These are phyloP conservation scores for Cladophialophora yegresii DNA, from an alignment of 2,329 filamentous ascomycete genomes.

Conservation along the genomic window DNA sequence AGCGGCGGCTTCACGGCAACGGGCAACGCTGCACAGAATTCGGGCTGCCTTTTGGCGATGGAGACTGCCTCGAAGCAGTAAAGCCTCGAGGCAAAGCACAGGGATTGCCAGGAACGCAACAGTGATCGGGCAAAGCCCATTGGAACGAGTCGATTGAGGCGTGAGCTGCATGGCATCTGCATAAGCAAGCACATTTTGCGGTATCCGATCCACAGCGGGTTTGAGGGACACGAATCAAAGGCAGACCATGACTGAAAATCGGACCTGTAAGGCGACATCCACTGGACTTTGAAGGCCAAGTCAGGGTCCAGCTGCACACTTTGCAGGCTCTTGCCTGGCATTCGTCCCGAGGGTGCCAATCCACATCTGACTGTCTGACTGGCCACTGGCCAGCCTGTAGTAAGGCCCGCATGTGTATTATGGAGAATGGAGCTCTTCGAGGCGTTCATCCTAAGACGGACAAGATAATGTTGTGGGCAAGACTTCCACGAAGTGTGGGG, in stretches of 20 bases:
- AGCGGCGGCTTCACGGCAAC: constrained; percentile 27
- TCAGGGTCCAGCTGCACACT: constrained; percentile 1
- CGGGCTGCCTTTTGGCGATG: constrained; percentile 24
- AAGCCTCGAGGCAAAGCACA: not conserved
- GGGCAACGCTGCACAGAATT: constrained; percentile 19
- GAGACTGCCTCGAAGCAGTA: constrained; percentile 5
- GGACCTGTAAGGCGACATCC: constrained; percentile 7
- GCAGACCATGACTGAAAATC: not conserved
- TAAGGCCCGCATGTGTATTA: too few species aligned
- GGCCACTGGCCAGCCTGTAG: too few species aligned
- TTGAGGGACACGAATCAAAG: not conserved
- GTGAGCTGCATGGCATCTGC: constrained; percentile 27
- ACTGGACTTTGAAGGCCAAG: not conserved
- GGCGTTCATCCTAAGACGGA: not conserved
- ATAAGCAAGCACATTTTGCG: constrained; percentile 11
- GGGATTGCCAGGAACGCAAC: constrained; percentile 30
- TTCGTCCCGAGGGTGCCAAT: not conserved
- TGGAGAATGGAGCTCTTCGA: not conserved
- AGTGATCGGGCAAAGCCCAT: constrained; percentile 19
- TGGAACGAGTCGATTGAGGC: constrained; percentile 19
- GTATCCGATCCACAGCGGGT: not conserved
- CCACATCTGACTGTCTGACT: not conserved
- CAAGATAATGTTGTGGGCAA: not conserved
- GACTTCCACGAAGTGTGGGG: not conserved
- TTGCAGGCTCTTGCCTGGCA: not conserved